Evolutionary conservation across 345 rosid species (phyloP).

Genomic region (Salix purpurea): DNA sequence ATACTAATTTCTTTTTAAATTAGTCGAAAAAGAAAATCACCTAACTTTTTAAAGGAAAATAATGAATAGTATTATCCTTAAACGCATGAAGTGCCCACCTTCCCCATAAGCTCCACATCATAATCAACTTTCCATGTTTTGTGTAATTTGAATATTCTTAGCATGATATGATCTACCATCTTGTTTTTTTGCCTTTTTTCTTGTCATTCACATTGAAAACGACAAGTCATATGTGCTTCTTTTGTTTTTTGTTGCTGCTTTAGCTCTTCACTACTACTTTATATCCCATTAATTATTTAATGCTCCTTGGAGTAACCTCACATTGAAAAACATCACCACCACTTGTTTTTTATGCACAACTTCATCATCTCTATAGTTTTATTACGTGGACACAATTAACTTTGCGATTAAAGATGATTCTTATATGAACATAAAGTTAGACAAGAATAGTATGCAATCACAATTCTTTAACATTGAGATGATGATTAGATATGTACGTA

Average conservation of each 20-base stretch:
- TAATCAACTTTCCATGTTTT: background rate
- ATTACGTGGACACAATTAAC: background rate
- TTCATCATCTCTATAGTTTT: background rate
- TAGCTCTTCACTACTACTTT: background rate
- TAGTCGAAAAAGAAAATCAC: background rate
- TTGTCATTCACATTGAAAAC: background rate
- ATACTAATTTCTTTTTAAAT: background rate
- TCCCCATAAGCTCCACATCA: conserved; percentile 3
- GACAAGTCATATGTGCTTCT: background rate
- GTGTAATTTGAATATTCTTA: background rate
- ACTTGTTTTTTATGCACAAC: background rate
- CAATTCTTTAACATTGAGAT: too few relatives aligned
- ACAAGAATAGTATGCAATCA: too few relatives aligned
- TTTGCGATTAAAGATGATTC: background rate
- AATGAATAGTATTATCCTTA: background rate
- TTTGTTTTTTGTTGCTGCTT: background rate
- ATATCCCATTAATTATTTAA: too few relatives aligned
- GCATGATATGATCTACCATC: background rate
- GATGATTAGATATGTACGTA: too few relatives aligned
- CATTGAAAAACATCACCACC: background rate
- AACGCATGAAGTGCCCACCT: background rate
- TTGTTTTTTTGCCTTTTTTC: background rate
- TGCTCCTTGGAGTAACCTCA: background rate
- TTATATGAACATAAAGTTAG: too few relatives aligned
- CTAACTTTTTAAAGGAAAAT: background rate